A percentile compares a stretch with the other conserved stretches of the same genome.
Evolutionary conservation across 495 filamentous ascomycete genomes (phyloP).

Genomic region (Aspergillus olivimuriae): DNA sequence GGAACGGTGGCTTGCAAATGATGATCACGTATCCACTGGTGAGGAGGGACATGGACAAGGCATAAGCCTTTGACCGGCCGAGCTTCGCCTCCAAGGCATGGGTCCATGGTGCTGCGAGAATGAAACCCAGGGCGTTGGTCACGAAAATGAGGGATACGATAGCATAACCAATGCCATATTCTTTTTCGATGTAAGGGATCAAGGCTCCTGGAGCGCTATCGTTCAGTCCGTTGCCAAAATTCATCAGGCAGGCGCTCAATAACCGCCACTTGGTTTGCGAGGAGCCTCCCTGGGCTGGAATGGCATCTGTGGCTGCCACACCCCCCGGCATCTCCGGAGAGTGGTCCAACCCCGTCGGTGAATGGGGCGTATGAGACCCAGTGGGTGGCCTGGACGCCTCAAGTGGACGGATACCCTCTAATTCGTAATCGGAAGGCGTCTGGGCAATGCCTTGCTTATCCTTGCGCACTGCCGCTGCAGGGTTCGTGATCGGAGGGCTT

Average conservation of each 20-base stretch:
- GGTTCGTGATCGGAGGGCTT: slow-evolving; percentile 21
- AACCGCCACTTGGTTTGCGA: slow-evolving; percentile 14
- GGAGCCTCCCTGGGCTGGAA: too few species aligned
- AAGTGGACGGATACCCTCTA: too few species aligned
- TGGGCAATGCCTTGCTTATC: slow-evolving; percentile 22
- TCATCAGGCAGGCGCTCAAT: slow-evolving; percentile 34
- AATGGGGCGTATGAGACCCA: too few species aligned
- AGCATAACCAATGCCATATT: slow-evolving; percentile 67
- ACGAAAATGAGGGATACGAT: slow-evolving; percentile 76
- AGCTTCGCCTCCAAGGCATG: slow-evolving; percentile 41
- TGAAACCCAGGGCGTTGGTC: slow-evolving; percentile 69
- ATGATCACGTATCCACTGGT: slow-evolving; percentile 57
- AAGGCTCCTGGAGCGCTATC: slow-evolving; percentile 65
- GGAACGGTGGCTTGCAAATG: slow-evolving; percentile 60
- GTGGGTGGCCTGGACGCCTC: too few species aligned
- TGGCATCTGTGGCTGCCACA: too few species aligned
- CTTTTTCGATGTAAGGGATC: slow-evolving; percentile 67
- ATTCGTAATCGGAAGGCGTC: slow-evolving; percentile 16
- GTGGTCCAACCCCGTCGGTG: too few species aligned
- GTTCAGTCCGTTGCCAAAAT: slow-evolving; percentile 51
- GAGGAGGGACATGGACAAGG: slow-evolving; percentile 43
- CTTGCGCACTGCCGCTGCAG: slow-evolving; percentile 26
- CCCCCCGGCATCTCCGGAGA: too few species aligned
- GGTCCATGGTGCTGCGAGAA: slow-evolving; percentile 60
- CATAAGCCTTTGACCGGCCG: slow-evolving; percentile 57